Base-by-base conservation (phyloP, 371 early-diverging fungal species). In the Mucor mucedo region DNA sequence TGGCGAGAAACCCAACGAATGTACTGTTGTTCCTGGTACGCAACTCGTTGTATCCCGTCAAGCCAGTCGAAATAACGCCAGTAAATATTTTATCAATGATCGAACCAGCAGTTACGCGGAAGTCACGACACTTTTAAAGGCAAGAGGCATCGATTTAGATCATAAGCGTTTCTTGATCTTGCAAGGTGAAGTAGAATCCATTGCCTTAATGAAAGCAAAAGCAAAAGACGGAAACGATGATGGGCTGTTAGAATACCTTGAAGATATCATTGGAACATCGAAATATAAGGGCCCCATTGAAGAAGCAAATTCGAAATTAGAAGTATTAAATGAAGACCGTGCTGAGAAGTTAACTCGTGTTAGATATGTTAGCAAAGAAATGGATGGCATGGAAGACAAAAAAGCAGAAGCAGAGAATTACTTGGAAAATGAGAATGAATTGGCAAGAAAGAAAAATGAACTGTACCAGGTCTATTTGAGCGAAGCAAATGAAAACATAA, bases 181-280 rank as follows among this genome's bases (percentile, higher is more conserved):
- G 52, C 99, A 95, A 87, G 99, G 99, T 55, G 99, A 99, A 73
- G 99, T 99, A 47, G 99, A 99, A 77, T 96, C 93, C 3, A 99
- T 99, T 67, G 89, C 99, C 3, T 89, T 95, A 71, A 99, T 99
- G 99, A 99, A 99, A 73, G 93, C 99, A 2, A 98, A 98, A 72
- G 98, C 93, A 5, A 88, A 83, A 65, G 93, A 80, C 35, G 96
- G 95, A 40, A 87, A 93, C 65, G 98, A 98, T 56, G 98, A 95
- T 58, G 99, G 99, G 0, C 77, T 99, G 53, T 84, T 99, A 7
- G 99, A 99, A 76, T 99, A 99, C 75, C 80, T 99, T 41, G 99
- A 99, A 74, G 99, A 99, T 77, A 99, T 99, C 54, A 99, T 99
- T 55, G 99, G 99, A 7, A 99, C 99, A 4, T 85, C 91, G 3